Percentiles rank a stretch among this genome's conserved stretches.
phyloP scores from a whole-genome alignment of 192 early-diverging fungal species.

The Coemansia aciculifera region DNA sequence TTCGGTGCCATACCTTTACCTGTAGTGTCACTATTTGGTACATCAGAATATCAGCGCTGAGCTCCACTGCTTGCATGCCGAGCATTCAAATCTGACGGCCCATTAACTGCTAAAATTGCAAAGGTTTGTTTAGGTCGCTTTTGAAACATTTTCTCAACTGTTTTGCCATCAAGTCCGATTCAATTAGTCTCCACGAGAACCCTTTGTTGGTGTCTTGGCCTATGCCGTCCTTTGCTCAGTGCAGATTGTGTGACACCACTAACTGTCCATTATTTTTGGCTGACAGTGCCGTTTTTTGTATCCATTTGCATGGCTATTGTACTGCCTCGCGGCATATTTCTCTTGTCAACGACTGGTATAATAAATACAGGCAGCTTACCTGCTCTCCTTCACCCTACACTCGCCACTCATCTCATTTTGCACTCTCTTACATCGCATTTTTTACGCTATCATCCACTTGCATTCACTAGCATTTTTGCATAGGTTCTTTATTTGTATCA shows the following conservation, averaged over 20 bases:
- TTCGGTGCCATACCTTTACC: neutral
- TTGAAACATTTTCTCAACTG: neutral
- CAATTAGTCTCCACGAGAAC: neutral
- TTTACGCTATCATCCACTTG: neutral
- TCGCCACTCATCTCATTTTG: neutral
- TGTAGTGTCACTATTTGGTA: neutral
- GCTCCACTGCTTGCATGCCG: no score
- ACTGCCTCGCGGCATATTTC: no score
- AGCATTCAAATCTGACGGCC: neutral
- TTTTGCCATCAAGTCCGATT: neutral
- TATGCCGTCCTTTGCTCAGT: neutral
- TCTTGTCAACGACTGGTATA: neutral
- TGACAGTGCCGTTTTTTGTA: no score
- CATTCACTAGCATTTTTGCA: neutral
- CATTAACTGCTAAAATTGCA: neutral
- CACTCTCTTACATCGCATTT: slow-evolving; percentile 4
- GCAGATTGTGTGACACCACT: neutral
- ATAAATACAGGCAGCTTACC: neutral
- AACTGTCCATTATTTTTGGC: neutral
- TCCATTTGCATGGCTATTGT: neutral
- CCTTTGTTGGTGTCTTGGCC: neutral
- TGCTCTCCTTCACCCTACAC: neutral
- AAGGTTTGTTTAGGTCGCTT: neutral
- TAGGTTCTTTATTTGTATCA: neutral
- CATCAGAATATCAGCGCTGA: neutral